phyloP scores from a whole-genome alignment of 768 basidiomycete genomes.

The Lactifluus volemus region DNA sequence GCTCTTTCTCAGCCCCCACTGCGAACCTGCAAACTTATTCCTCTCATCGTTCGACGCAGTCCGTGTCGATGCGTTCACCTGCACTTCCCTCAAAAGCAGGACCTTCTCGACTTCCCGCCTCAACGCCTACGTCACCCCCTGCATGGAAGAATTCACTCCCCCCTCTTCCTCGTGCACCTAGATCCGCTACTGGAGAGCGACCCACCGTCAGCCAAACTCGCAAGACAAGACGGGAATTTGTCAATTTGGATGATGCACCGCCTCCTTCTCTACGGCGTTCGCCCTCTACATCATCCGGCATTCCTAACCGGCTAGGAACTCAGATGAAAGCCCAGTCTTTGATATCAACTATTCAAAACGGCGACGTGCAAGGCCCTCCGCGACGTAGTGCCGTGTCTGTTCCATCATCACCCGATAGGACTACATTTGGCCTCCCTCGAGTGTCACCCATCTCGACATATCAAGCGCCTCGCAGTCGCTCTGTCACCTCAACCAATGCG shows the following conservation, averaged over 20 bases:
- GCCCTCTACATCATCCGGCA: constrained; percentile 14
- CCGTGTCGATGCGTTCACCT: constrained; percentile 10
- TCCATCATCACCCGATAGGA: constrained; percentile 18
- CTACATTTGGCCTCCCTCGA: not conserved
- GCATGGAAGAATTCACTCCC: constrained; percentile 13
- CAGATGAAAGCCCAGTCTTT: not conserved
- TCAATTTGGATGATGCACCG: constrained; percentile 20
- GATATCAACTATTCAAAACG: not conserved
- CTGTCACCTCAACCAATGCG: not conserved
- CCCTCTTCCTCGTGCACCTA: constrained; percentile 14
- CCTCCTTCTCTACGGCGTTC: constrained; percentile 19
- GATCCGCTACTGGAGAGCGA: not conserved
- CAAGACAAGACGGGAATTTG: constrained; percentile 11
- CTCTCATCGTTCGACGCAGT: constrained; percentile 15
- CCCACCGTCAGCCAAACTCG: not conserved
- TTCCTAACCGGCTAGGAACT: not conserved
- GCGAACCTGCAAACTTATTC: not conserved
- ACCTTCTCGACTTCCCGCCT: constrained; percentile 1
- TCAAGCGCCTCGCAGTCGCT: constrained; percentile 9
- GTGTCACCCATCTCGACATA: not conserved
- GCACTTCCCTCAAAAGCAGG: not conserved
- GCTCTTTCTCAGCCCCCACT: constrained; percentile 13
- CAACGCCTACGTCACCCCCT: constrained; percentile 17
- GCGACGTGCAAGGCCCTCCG: not conserved
- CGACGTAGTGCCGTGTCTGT: constrained; percentile 11